Evolutionary conservation across 2,329 filamentous ascomycete species (phyloP), one percentile per base, ranked within the genome.

Genomic region (Cordyceps cateniannulata): DNA sequence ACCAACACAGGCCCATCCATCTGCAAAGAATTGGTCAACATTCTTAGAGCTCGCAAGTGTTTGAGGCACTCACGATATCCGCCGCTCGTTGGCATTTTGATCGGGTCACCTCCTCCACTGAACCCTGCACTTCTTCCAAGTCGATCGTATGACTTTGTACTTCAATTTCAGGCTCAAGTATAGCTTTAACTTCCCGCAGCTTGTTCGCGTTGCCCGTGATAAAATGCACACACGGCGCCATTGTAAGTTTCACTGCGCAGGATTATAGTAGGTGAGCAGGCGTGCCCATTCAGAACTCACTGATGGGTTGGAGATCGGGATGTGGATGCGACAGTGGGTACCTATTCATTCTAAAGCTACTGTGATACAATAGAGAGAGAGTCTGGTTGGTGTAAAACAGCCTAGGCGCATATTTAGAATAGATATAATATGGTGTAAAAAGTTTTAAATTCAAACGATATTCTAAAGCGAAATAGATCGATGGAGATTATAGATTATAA

Each of bases 131-230:
- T 77, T 99, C 95, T 35, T 89, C 82, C 22, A 98, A 79, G 70
- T 98, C 92, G 32, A 97, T 75, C 40, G 84, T 80, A 73, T 90
- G 85, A 75, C 82, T 93, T 60, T 84, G 81, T 47, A 99, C 81
- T 64, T 87, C 80, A 65, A 97, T 88, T 38, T 83, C 84, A 9
- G 84, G 80, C 67, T 88, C 86, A 3, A 99, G 83, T 67, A 99
- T 97, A 20, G 89, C 88, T 74, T 90, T 86, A 66, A 96, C 92
- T 78, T 99, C 95, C 61, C 82, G 79, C 60, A 99, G 83, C 79
- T 99, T 99, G 79, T 96, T 96, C 70, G 88, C 86, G 77, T 99
- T 99, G 75, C 93, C 90, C 2, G 93, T 98, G 72, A 99, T 96
- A 79, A 99, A 99, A 76, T 96, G 93, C 66, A 99, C 74, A 6